phyloP scores from a whole-genome alignment of 225 moss, liverwort and hornwort genomes.

The Pseudisothecium myosuroides region DNA sequence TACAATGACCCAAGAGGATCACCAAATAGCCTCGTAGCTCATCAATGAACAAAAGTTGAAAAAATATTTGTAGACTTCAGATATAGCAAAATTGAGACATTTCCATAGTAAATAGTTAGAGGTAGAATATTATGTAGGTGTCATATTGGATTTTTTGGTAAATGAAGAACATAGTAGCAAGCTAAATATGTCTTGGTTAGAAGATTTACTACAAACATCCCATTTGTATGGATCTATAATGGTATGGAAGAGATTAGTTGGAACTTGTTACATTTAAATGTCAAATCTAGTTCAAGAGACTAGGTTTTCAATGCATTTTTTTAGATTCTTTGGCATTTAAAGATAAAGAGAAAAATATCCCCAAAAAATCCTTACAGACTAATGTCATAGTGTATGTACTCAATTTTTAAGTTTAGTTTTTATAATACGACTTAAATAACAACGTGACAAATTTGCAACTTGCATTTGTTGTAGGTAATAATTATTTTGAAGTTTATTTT shows the following conservation, averaged over 20 bases:
- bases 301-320: too few species aligned
- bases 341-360: not conserved
- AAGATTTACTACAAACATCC: not conserved
- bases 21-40: too few species aligned
- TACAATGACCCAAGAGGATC: too few species aligned
- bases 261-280: not conserved
- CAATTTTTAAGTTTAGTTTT: too few species aligned
- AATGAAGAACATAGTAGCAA: not conserved
- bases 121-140: not conserved
- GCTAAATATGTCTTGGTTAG: not conserved
- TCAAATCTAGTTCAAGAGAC: fast-evolving
- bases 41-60: too few species aligned
- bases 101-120: not conserved
- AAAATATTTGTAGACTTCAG: too few species aligned
- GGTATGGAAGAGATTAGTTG: not conserved
- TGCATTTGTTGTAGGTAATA: too few species aligned
- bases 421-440: too few species aligned
- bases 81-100: too few species aligned
- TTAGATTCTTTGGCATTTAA: not conserved
- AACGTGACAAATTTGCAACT: too few species aligned
- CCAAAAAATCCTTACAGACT: not conserved
- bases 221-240: not conserved
- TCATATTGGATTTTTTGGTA: too few species aligned
- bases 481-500: too few species aligned
- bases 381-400: not conserved